A percentile compares a stretch with the other conserved stretches of the same genome.
These are phyloP conservation scores for Metschnikowia similis DNA, from an alignment of 805 yeast species.

Conservation along the genomic window DNA sequence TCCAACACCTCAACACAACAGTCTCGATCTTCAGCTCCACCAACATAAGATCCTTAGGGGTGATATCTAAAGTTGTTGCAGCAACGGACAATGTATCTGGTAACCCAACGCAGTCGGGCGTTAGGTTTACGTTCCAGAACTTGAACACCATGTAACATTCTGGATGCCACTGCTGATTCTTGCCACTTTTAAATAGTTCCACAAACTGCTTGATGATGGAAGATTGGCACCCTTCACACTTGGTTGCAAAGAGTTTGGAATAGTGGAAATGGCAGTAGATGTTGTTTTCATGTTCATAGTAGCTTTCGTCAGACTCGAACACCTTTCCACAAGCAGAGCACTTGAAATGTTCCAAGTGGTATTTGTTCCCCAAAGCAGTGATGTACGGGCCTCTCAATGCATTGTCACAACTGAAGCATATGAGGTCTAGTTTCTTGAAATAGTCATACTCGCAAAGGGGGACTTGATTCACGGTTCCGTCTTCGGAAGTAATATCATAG, in stretches of 20 bases:
- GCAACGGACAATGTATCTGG: slow-evolving; percentile 13
- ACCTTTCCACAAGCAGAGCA: slow-evolving; percentile 82
- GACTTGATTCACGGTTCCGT: slow-evolving; percentile 25
- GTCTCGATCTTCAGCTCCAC: slow-evolving; percentile 64
- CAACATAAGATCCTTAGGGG: slow-evolving; percentile 46
- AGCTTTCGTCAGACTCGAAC: slow-evolving; percentile 88
- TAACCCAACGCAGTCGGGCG: slow-evolving; percentile 55
- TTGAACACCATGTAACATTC: slow-evolving; percentile 98
- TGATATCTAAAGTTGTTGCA: slow-evolving; percentile 16
- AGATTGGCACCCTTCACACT: slow-evolving; percentile 89
- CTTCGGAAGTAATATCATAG: slow-evolving; percentile 38
- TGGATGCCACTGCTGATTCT: slow-evolving; percentile 97
- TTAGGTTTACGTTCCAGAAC: slow-evolving; percentile 87
- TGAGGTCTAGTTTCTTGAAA: slow-evolving; percentile 74
- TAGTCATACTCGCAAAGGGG: slow-evolving; percentile 88
- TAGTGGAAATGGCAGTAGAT: slow-evolving; percentile 92
- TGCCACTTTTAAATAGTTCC: slow-evolving; percentile 85
- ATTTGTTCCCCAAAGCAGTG: slow-evolving; percentile 87
- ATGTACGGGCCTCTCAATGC: slow-evolving; percentile 91
- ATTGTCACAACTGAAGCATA: slow-evolving; percentile 81
- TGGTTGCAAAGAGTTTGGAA: slow-evolving; percentile 77
- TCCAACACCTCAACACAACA: slow-evolving; percentile 69
- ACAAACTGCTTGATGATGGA: slow-evolving; percentile 93
- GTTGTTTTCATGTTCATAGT: slow-evolving; percentile 77
- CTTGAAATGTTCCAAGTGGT: slow-evolving; percentile 92